A percentile compares a stretch with the other conserved stretches of the same genome.
phyloP scores from a whole-genome alignment of 495 filamentous ascomycete genomes.

The Astrocystis sublimbata region DNA sequence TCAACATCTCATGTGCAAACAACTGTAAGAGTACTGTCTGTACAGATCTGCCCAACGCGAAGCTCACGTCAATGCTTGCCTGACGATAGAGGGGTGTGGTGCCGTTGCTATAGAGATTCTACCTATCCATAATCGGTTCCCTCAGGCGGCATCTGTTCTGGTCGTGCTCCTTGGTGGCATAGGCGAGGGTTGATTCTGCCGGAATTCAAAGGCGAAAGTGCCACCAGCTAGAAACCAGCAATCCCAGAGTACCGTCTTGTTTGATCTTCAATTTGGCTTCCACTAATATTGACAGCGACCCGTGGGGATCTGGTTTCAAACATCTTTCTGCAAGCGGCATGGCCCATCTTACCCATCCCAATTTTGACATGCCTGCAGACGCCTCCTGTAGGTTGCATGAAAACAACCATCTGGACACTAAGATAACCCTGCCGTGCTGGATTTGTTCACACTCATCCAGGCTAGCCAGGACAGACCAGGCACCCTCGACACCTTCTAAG shows the following conservation, averaged over 20 bases:
- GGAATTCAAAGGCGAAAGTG: conserved; percentile 10
- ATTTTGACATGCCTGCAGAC: conserved; percentile 13
- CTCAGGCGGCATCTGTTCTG: too few species aligned
- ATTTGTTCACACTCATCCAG: background rate
- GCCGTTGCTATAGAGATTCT: too few species aligned
- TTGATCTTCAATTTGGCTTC: conserved; percentile 12
- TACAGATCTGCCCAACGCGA: too few species aligned
- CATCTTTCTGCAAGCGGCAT: background rate
- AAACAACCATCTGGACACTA: background rate
- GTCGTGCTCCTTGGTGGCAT: too few species aligned
- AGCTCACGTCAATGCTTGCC: too few species aligned
- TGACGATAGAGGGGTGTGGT: too few species aligned
- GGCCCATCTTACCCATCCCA: too few species aligned
- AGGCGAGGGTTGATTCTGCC: conserved; percentile 11
- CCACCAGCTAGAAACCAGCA: background rate
- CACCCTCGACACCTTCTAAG: background rate
- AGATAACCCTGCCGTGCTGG: background rate
- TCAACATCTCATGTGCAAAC: too few species aligned
- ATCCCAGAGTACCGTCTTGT: background rate
- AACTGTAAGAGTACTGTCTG: too few species aligned
- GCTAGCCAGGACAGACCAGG: background rate
- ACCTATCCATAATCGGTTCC: too few species aligned
- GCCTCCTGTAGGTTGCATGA: conserved; percentile 11
- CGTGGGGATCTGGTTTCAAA: conserved; percentile 3
- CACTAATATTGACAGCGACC: conserved; percentile 1